A percentile compares a stretch with the other conserved stretches of the same genome.
Evolutionary conservation across 129 eudicot species (phyloP).

Genomic region (Flaveria linearis): DNA sequence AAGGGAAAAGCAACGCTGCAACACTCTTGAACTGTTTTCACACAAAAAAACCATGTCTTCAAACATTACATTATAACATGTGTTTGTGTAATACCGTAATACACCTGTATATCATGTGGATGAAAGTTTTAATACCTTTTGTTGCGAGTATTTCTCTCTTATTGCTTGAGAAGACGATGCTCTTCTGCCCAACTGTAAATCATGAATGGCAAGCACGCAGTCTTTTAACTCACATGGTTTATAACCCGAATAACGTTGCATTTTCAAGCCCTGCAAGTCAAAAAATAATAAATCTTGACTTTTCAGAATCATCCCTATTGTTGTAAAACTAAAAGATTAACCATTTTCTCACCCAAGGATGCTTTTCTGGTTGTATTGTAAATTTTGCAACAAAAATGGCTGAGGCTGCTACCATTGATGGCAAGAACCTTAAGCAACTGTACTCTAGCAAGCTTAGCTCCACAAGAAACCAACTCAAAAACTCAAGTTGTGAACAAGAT

Average conservation of each 20-base stretch:
- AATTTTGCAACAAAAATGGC: conserved; percentile 64
- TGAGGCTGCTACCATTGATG: conserved; percentile 80
- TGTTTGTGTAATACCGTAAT: no score
- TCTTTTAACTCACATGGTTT: conserved; percentile 60
- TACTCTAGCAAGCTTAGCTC: conserved; percentile 79
- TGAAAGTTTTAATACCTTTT: conserved; percentile 49
- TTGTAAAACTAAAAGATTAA: neutral
- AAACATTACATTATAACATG: conserved; percentile 17
- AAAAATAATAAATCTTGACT: conserved; percentile 12
- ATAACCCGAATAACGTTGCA: conserved; percentile 67
- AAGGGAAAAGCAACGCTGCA: conserved; percentile 52
- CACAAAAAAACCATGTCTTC: neutral
- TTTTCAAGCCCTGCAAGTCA: conserved; percentile 48
- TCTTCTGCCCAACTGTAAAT: conserved; percentile 50
- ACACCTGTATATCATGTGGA: neutral
- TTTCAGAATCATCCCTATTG: neutral
- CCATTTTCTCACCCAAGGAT: conserved; percentile 71
- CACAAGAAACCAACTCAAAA: conserved; percentile 62
- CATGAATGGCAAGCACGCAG: conserved; percentile 71
- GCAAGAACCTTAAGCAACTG: conserved; percentile 60
- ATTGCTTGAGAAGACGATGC: conserved; percentile 51
- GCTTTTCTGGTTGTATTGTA: conserved; percentile 55
- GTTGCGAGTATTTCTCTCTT: conserved; percentile 64
- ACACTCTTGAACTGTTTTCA: conserved; percentile 72
- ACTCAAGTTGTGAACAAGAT: conserved; percentile 48